These are phyloP conservation scores for Hygrophorus pudorinus DNA, from an alignment of 768 basidiomycete species.

Conservation along the genomic window DNA sequence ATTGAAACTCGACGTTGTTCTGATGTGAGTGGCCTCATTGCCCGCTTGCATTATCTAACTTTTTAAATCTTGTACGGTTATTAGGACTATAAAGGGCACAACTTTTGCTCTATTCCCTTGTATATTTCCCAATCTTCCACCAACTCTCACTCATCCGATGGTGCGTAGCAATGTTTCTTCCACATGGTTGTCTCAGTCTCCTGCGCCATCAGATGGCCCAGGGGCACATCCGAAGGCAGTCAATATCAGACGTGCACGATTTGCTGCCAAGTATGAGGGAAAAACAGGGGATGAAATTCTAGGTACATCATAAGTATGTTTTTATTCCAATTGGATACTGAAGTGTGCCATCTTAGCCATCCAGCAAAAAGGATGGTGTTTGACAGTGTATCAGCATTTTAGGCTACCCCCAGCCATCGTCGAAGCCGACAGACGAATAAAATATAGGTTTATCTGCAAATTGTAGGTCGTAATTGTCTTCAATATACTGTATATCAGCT, in stretches of 20 bases:
- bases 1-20: too few species aligned
- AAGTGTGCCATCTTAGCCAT: conserved; percentile 16
- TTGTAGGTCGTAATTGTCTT: not conserved
- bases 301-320: not conserved
- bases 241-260: not conserved
- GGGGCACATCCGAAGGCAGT: too few species aligned
- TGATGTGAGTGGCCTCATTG: too few species aligned
- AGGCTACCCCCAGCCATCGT: conserved; percentile 8
- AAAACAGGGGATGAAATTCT: conserved; percentile 4
- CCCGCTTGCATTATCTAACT: too few species aligned
- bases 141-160: too few species aligned
- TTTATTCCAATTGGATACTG: not conserved
- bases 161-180: too few species aligned
- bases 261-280: not conserved
- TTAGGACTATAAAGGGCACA: too few species aligned
- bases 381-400: conserved; percentile 5
- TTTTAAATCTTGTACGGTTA: too few species aligned
- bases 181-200: too few species aligned
- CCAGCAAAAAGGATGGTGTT: conserved; percentile 4
- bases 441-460: conserved; percentile 17
- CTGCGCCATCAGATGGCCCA: too few species aligned
- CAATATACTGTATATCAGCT: conserved; percentile 17
- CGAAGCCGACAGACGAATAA: conserved; percentile 16
- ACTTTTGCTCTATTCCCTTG: too few species aligned
- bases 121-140: too few species aligned